Evolutionary conservation across 129 eudicot genomes (phyloP).

Genomic region (sunflower (Helianthus annuus)): DNA sequence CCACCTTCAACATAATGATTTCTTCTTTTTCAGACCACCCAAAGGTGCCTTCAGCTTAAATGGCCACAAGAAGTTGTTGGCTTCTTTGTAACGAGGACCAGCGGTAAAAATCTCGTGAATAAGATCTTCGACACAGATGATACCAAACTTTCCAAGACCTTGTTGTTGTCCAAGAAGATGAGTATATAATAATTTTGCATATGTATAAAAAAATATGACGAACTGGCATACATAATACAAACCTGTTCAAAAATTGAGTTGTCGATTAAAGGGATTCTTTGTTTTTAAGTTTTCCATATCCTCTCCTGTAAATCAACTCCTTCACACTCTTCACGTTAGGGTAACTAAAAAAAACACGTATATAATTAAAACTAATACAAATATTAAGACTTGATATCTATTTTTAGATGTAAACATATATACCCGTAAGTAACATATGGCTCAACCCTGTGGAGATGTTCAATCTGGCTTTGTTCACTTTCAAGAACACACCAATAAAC

Average conservation of each 20-base stretch:
- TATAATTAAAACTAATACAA: not conserved
- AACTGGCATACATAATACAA: not conserved
- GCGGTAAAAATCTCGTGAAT: conserved; percentile 70
- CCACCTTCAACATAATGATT: conserved; percentile 80
- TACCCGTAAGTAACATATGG: conserved; percentile 77
- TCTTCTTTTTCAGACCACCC: conserved; percentile 67
- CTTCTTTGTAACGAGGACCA: conserved; percentile 68
- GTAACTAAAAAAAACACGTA: conserved; percentile 34
- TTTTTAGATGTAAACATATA: not conserved
- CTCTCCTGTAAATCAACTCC: conserved; percentile 71
- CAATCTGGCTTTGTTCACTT: conserved; percentile 46
- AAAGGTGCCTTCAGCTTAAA: conserved; percentile 27
- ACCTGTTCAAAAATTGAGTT: conserved; percentile 65
- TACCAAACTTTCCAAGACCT: conserved; percentile 63
- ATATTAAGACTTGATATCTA: not conserved
- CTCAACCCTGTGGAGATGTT: conserved; percentile 72
- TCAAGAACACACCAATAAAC: conserved; percentile 12
- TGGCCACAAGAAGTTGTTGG: conserved; percentile 34
- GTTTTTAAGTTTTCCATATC: conserved; percentile 66
- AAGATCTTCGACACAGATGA: conserved; percentile 63
- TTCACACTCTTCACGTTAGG: conserved; percentile 67
- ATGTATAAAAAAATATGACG: not conserved
- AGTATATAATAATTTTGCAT: not conserved
- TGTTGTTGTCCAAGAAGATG: not conserved
- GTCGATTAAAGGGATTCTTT: conserved; percentile 62